Base-by-base conservation (phyloP, 2,329 filamentous ascomycete genomes). In the Curvularia hawaiiensis region DNA sequence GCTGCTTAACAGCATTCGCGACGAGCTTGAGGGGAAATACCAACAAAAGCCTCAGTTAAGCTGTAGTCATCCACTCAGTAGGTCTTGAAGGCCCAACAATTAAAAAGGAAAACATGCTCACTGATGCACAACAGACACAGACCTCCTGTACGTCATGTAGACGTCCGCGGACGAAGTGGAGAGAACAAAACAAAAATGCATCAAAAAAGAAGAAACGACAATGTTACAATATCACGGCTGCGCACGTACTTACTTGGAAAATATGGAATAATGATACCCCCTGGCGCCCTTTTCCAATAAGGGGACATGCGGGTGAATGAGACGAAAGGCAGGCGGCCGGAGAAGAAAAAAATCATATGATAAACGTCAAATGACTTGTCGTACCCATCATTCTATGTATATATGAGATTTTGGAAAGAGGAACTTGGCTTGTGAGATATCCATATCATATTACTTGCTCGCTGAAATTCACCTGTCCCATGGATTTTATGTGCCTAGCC, bases 41-140 rank as follows among this genome's bases (percentile, higher is more conserved):
- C 84, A 85, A 9, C 95, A 99, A 79, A 97, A 97, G 80, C 95
- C 95, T 51, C 95, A 99, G 82, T 81, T 99, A 65, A 97, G 93
- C 72, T 94, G 91, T 80, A 97, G 92, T 77, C 95, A 99, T 79
- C 95, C 95, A 35, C 81, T 99, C 72, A 92, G 94, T 97, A 87
- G 80, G 75, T 67, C 59, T 33, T 48, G 5, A 43, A 38, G 30
- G 14, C 20, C 30, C 16, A n/a, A 30, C 14, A 24, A n/a, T 38
- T 38, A 24, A 24, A 4, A 12, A 8, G 14, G 24, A 46, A 16
- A 41, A 61, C 56, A 64, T 51, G 59, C 65, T 61, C 50, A 69
- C 55, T 43, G 48, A 16, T 20, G 6, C 35, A 28, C 50, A 64
- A 28, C 50, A 64, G 61, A 64, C 51, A 62, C 64, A 61, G 52